These are phyloP conservation scores for Blumeriella jaapii DNA, from an alignment of 2,329 filamentous ascomycete species.

Conservation along the genomic window DNA sequence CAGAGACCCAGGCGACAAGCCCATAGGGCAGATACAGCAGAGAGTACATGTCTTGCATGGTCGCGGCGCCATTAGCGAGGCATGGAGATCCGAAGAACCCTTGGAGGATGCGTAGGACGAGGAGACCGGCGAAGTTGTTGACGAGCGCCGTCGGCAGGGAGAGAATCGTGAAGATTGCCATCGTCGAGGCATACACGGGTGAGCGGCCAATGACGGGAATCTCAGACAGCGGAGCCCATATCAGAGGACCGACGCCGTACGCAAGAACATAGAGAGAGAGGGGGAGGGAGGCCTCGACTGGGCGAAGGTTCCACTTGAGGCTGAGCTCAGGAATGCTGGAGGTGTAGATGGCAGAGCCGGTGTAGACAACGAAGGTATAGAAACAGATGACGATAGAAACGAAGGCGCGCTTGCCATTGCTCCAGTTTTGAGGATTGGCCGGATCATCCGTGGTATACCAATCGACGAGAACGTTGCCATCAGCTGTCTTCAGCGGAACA, in stretches of 20 bases:
- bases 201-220: conserved; percentile 56
- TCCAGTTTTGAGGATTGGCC: conserved; percentile 46
- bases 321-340: conserved; percentile 37
- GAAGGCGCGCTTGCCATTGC: conserved; percentile 31
- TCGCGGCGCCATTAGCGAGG: conserved; percentile 46
- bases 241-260: conserved; percentile 50
- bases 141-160: conserved; percentile 53
- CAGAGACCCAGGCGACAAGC: conserved; percentile 46
- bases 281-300: conserved; percentile 42
- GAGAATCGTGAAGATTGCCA: conserved; percentile 57
- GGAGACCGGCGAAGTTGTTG: conserved; percentile 49
- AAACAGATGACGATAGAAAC: conserved; percentile 37
- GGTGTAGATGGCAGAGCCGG: conserved; percentile 38
- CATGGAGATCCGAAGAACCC: conserved; percentile 57
- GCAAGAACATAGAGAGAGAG: conserved; percentile 53
- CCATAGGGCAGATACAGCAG: conserved; percentile 45
- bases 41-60: conserved; percentile 42
- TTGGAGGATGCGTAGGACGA: conserved; percentile 52
- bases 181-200: conserved; percentile 54
- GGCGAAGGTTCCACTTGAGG: conserved; percentile 39
- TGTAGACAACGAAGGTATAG: conserved; percentile 50
- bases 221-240: conserved; percentile 57
- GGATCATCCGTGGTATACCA: conserved; percentile 44
- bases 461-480: conserved; percentile 41
- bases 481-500: conserved; percentile 30